These are phyloP conservation scores for Coniochaeta sp. DNA, from an alignment of 2,329 filamentous ascomycete genomes.

Conservation along the genomic window DNA sequence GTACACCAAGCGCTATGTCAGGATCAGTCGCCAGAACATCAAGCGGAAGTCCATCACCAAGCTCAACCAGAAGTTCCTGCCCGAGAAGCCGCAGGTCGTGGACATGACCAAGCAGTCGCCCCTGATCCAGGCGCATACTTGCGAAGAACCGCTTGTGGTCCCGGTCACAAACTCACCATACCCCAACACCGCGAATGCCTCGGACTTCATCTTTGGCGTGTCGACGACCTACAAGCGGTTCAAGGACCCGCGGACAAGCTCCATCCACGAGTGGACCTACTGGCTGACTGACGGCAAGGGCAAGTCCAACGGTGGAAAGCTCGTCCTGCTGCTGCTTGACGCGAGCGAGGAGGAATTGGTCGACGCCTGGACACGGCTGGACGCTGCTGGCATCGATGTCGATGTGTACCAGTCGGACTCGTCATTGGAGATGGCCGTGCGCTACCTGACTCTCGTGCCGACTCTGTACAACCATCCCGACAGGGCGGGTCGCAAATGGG, in stretches of 20 bases:
- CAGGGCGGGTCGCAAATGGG: constrained; percentile 44
- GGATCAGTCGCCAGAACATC: constrained; percentile 41
- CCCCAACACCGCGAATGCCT: constrained; percentile 43
- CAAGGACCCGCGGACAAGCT: constrained; percentile 40
- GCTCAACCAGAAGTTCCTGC: constrained; percentile 38
- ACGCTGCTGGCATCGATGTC: constrained; percentile 43
- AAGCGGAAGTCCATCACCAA: constrained; percentile 43
- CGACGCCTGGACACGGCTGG: constrained; percentile 37
- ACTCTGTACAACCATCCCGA: constrained; percentile 45
- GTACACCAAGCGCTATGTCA: constrained; percentile 48
- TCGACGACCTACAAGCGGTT: constrained; percentile 51
- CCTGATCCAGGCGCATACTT: constrained; percentile 31
- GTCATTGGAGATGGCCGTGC: constrained; percentile 48
- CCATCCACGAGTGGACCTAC: constrained; percentile 51
- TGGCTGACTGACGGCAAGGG: constrained; percentile 51
- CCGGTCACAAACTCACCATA: constrained; percentile 42
- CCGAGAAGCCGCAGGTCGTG: constrained; percentile 36
- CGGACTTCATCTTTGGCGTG: constrained; percentile 51
- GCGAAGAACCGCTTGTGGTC: constrained; percentile 41
- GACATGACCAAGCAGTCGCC: constrained; percentile 29
- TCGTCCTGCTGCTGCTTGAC: constrained; percentile 46
- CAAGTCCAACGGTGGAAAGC: constrained; percentile 47
- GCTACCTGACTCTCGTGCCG: constrained; percentile 48
- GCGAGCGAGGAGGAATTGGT: constrained; percentile 43
- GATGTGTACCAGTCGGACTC: constrained; percentile 49